These are phyloP conservation scores for Boechera retrofracta DNA, from an alignment of 345 rosid genomes.

Conservation along the genomic window DNA sequence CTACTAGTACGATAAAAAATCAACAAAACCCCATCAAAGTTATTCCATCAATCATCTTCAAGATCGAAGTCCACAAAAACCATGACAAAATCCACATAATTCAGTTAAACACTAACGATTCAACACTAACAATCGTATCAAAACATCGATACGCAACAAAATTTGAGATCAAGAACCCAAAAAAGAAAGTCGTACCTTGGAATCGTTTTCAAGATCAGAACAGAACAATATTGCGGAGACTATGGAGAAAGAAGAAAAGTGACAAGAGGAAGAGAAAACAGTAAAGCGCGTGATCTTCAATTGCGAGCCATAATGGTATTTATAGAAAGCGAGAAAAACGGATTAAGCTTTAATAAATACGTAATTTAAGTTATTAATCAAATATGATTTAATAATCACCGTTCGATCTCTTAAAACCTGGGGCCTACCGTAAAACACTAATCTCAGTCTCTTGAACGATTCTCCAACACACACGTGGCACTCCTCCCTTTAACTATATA, in stretches of 20 bases:
- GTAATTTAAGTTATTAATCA: slow-evolving; percentile 16
- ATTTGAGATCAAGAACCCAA: slow-evolving; percentile 20
- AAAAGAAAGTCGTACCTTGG: slow-evolving; percentile 42
- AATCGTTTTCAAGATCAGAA: slow-evolving; percentile 24
- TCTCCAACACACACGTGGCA: slow-evolving; percentile 43
- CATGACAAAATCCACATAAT: not conserved
- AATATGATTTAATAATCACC: not conserved
- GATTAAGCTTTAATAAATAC: slow-evolving; percentile 24
- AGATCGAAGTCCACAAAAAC: not conserved
- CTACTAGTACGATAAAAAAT: not conserved
- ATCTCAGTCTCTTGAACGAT: slow-evolving; percentile 41
- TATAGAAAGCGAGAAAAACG: slow-evolving; percentile 40
- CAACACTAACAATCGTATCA: not conserved
- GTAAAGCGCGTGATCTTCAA: slow-evolving; percentile 42
- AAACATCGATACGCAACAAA: slow-evolving; percentile 11
- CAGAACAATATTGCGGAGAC: slow-evolving; percentile 34
- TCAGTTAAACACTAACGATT: not conserved
- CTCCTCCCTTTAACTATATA: slow-evolving; percentile 36
- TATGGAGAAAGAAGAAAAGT: slow-evolving; percentile 8
- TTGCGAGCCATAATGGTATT: slow-evolving; percentile 37
- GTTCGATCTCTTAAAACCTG: not conserved
- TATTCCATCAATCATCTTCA: not conserved
- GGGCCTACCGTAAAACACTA: slow-evolving; percentile 42
- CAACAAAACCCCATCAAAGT: slow-evolving; percentile 1
- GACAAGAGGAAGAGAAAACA: slow-evolving; percentile 26